Evolutionary conservation across 1,284 basidiomycete genomes (phyloP).

Genomic region (Athelia psychrophila): DNA sequence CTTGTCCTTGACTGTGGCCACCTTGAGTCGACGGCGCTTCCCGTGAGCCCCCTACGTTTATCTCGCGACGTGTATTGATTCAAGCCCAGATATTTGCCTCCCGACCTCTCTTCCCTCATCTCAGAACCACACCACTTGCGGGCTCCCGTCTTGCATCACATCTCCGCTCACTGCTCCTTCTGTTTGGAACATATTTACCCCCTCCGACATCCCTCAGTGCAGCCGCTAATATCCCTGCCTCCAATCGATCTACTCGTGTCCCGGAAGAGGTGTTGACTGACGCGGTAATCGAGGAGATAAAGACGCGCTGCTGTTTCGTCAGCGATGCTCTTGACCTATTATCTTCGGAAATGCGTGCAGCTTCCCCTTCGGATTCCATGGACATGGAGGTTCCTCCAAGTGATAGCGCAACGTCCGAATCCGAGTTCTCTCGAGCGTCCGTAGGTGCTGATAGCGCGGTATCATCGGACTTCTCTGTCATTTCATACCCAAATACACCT

Average conservation of each 20-base stretch:
- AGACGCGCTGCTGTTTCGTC: constrained; percentile 80
- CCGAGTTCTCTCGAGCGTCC: constrained; percentile 56
- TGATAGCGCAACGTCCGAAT: constrained; percentile 58
- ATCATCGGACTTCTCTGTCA: constrained; percentile 58
- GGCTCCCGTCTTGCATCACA: constrained; percentile 74
- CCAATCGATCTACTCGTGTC: constrained; percentile 60
- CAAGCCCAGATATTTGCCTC: constrained; percentile 77
- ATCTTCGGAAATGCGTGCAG: constrained; percentile 33
- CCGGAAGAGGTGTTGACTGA: constrained; percentile 76
- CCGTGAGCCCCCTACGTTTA: constrained; percentile 50
- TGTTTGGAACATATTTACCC: constrained; percentile 79
- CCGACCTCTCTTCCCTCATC: constrained; percentile 78
- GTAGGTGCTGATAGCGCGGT: constrained; percentile 46
- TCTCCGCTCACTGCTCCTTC: constrained; percentile 73
- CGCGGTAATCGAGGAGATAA: constrained; percentile 77
- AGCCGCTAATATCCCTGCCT: constrained; percentile 57
- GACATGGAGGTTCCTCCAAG: constrained; percentile 59
- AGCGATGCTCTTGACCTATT: constrained; percentile 45
- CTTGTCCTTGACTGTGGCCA: constrained; percentile 92
- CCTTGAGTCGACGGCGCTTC: constrained; percentile 84
- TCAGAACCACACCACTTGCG: constrained; percentile 82
- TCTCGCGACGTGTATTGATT: not conserved
- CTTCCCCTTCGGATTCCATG: constrained; percentile 40
- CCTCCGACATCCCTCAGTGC: constrained; percentile 69
- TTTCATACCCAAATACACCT: constrained; percentile 37